These are phyloP conservation scores for Cytospora chrysosperma DNA, from an alignment of 2,329 filamentous ascomycete genomes.

Conservation along the genomic window DNA sequence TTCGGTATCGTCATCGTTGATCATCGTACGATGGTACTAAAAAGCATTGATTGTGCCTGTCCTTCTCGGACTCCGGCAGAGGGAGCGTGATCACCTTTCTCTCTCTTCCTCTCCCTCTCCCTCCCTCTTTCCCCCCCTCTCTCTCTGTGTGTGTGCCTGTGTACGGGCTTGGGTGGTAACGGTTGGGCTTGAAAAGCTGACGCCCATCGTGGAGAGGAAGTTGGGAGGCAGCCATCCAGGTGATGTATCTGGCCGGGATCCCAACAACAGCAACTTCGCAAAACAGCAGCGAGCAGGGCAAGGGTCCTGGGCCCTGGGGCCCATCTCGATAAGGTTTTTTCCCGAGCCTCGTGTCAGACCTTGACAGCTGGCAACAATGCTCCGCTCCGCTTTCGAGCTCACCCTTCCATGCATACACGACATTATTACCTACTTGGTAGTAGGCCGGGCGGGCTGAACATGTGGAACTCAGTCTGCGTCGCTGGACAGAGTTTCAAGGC, in stretches of 20 bases:
- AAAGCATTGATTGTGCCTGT: not conserved
- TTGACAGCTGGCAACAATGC: not conserved
- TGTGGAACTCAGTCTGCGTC: constrained; percentile 2
- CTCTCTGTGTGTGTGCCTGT: too few relatives aligned
- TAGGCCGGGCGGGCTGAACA: not conserved
- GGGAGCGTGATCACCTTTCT: not conserved
- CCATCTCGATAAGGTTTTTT: constrained; percentile 14
- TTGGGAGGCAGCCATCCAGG: not conserved
- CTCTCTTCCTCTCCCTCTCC: too few relatives aligned
- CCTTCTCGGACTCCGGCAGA: not conserved
- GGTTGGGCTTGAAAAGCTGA: too few relatives aligned
- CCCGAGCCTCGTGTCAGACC: not conserved
- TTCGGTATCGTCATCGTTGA: constrained; percentile 1
- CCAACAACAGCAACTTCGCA: not conserved
- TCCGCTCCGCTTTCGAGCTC: not conserved
- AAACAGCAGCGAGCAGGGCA: constrained; percentile 2
- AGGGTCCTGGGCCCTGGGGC: not conserved
- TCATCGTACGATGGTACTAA: constrained; percentile 7
- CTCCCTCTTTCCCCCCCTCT: too few relatives aligned
- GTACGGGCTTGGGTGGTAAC: too few relatives aligned
- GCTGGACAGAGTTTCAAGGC: not conserved
- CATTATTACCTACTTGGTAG: too few relatives aligned
- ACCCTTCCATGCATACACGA: constrained; percentile 1
- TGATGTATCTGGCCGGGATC: too few relatives aligned
- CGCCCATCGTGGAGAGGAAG: not conserved